phyloP scores from a whole-genome alignment of 2,329 filamentous ascomycete species.

The Neopestalotiopsis sp. region DNA sequence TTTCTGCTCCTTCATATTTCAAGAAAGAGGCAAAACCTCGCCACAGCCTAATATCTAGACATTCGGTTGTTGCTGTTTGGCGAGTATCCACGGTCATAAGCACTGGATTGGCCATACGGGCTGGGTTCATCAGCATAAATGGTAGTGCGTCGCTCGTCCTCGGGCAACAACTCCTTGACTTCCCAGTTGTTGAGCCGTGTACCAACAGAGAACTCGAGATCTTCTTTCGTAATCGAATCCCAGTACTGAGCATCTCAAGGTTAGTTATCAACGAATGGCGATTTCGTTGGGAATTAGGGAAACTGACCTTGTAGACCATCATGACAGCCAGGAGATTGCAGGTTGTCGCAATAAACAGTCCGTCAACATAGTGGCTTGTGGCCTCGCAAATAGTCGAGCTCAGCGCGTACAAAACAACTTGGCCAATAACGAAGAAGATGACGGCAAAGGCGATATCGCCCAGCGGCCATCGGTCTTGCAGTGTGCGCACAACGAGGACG shows the following conservation, averaged over 20 bases:
- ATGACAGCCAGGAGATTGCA: slow-evolving; percentile 95
- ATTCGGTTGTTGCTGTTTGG: slow-evolving; percentile 36
- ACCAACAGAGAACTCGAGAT: slow-evolving; percentile 96
- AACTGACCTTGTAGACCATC: slow-evolving; percentile 95
- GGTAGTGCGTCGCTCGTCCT: slow-evolving; percentile 78
- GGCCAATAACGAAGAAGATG: slow-evolving; percentile 89
- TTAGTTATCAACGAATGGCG: background rate
- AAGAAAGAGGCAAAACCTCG: background rate
- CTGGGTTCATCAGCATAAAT: slow-evolving; percentile 72
- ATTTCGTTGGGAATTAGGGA: background rate
- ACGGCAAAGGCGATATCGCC: slow-evolving; percentile 90
- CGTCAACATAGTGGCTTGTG: slow-evolving; percentile 91
- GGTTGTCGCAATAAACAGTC: slow-evolving; percentile 90
- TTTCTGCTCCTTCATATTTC: background rate
- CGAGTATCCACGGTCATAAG: slow-evolving; percentile 56
- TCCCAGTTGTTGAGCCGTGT: slow-evolving; percentile 98
- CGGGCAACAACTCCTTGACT: slow-evolving; percentile 86
- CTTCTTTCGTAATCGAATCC: slow-evolving; percentile 98
- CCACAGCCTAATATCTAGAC: slow-evolving; percentile 35
- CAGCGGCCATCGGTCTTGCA: slow-evolving; percentile 94
- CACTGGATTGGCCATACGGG: slow-evolving; percentile 51
- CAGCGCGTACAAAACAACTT: slow-evolving; percentile 91
- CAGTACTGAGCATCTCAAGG: slow-evolving; percentile 71
- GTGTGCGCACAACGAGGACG: slow-evolving; percentile 83
- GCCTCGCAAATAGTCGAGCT: slow-evolving; percentile 83